Evolutionary conservation across 768 basidiomycete genomes (phyloP).

Genomic region (Russula emetica): DNA sequence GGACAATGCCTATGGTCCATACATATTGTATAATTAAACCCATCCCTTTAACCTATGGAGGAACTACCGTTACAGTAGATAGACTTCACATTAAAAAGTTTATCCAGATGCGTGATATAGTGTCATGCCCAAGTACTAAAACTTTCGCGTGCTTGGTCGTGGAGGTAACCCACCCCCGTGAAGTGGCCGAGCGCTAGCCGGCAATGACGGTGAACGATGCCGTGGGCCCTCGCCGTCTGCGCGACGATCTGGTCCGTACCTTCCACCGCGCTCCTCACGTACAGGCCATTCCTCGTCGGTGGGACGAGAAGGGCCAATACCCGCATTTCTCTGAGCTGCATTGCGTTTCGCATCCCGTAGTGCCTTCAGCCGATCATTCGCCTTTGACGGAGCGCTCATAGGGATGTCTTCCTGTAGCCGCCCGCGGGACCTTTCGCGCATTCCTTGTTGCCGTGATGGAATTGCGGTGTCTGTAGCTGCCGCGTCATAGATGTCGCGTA

Average conservation of each 20-base stretch:
- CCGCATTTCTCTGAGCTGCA: constrained; percentile 23
- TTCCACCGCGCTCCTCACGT: constrained; percentile 5
- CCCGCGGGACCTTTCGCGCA: neutral
- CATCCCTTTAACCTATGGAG: neutral
- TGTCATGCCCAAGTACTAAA: neutral
- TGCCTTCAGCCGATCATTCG: constrained; percentile 47
- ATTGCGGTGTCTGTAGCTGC: constrained; percentile 23
- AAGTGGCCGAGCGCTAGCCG: neutral
- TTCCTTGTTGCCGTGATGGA: neutral
- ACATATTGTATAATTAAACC: neutral
- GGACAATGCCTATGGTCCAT: neutral
- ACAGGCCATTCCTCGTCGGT: neutral
- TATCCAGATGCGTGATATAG: neutral
- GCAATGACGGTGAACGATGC: constrained; percentile 12
- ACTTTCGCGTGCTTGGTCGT: constrained; percentile 6
- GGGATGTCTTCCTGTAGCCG: constrained; percentile 26
- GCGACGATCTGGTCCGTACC: neutral
- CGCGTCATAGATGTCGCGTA: constrained; percentile 40
- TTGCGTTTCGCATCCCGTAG: constrained; percentile 48
- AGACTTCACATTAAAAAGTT: neutral
- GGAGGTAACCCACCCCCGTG: constrained; percentile 2
- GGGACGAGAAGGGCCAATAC: neutral
- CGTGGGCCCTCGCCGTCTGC: neutral
- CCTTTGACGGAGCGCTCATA: constrained; percentile 34
- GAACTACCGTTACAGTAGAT: neutral